Conservation (phyloP, 805 yeast species). For the Saccharomycopsis oosterbeekiorum region DNA sequence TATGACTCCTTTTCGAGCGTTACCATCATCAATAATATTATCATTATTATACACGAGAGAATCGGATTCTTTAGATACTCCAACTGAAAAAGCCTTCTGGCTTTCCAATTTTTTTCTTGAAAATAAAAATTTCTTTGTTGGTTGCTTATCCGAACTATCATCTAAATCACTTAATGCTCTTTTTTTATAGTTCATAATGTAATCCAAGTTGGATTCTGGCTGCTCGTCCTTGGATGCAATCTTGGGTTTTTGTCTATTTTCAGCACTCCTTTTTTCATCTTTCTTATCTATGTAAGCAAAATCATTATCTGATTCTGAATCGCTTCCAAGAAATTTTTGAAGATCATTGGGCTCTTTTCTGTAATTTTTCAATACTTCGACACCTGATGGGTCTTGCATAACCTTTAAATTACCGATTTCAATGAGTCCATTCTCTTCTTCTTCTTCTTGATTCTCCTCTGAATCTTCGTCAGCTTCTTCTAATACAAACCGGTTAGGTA, state of each 20-base stretch:
- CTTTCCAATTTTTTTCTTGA: conserved; percentile 1
- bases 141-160: neutral
- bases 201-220: neutral
- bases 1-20: neutral
- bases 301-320: neutral
- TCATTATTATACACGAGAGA: conserved; percentile 1
- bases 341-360: neutral
- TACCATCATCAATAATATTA: neutral
- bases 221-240: neutral
- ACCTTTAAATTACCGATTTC: neutral
- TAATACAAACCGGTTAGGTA: neutral
- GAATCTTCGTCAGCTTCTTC: neutral
- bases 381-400: neutral
- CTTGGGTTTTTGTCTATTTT: neutral
- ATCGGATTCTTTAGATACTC: conserved; percentile 6
- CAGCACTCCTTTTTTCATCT: neutral
- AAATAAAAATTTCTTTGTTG: neutral
- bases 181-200: conserved; percentile 11
- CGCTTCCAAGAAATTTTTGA: conserved; percentile 5
- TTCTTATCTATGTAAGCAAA: neutral
- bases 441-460: neutral
- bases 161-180: neutral
- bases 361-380: neutral
- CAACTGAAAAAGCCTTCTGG: neutral
- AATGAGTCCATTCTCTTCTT: neutral